phyloP scores from a whole-genome alignment of 78 protist species.

The Dictyostelium discoideum region DNA sequence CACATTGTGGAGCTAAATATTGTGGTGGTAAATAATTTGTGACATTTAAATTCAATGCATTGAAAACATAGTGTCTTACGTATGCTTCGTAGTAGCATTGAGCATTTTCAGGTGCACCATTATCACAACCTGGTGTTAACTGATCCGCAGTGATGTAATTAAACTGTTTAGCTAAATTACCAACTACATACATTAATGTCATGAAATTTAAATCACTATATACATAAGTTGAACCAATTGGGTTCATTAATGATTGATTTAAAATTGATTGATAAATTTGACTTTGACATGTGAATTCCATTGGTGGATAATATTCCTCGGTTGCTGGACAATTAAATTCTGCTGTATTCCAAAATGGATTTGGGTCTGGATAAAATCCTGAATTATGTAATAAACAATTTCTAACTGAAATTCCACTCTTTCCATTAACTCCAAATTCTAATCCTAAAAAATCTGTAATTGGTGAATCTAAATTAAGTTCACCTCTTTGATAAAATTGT shows the following conservation, averaged over 20 bases:
- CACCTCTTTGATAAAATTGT: constrained; percentile 83
- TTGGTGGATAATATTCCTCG: constrained; percentile 59
- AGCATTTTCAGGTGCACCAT: constrained; percentile 57
- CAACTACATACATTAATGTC: constrained; percentile 87
- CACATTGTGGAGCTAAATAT: not conserved
- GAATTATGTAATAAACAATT: constrained; percentile 88
- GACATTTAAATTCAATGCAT: not conserved
- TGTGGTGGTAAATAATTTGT: constrained; percentile 77
- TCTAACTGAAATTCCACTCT: constrained; percentile 63
- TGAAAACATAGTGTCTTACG: constrained; percentile 76
- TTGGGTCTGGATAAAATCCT: constrained; percentile 88
- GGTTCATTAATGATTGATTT: constrained; percentile 73
- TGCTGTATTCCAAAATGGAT: constrained; percentile 82
- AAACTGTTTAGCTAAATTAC: constrained; percentile 47
- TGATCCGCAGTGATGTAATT: constrained; percentile 40
- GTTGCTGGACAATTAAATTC: constrained; percentile 87
- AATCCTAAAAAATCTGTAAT: constrained; percentile 44
- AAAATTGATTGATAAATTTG: constrained; percentile 71
- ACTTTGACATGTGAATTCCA: constrained; percentile 79
- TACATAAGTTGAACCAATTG: constrained; percentile 81
- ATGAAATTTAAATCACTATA: constrained; percentile 88
- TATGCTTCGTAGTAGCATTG: constrained; percentile 91
- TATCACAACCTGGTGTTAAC: constrained; percentile 29
- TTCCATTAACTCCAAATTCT: constrained; percentile 83
- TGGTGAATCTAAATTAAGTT: constrained; percentile 52